Evolutionary conservation across 768 basidiomycete genomes (phyloP).

Genomic region (Pleurotus sapidus): DNA sequence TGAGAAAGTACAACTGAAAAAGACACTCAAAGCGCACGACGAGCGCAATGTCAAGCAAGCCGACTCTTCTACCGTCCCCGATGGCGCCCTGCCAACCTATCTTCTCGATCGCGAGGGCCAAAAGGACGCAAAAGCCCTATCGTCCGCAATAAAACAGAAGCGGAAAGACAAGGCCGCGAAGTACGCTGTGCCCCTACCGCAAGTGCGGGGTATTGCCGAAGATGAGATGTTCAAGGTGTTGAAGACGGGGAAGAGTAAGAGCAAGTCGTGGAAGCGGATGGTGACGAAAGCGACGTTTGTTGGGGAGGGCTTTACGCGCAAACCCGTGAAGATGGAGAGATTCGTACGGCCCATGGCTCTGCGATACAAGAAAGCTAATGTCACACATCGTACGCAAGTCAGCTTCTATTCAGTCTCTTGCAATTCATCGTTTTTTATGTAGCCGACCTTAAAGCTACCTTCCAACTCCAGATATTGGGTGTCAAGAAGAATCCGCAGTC

Average conservation of each 20-base stretch:
- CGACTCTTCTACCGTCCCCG: conserved; percentile 77
- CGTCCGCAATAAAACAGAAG: conserved; percentile 95
- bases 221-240: conserved; percentile 99
- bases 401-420: neutral
- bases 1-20: conserved; percentile 98
- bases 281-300: conserved; percentile 99
- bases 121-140: conserved; percentile 95
- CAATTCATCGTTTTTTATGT: conserved; percentile 6
- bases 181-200: conserved; percentile 94
- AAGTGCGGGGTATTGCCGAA: conserved; percentile 96
- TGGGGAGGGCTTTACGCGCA: conserved; percentile 95
- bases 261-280: conserved; percentile 99
- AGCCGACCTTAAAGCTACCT: conserved; percentile 98
- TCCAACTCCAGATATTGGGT: conserved; percentile 95
- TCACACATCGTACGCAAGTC: conserved; percentile 85
- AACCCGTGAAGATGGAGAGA: conserved; percentile 98
- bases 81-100: conserved; percentile 92
- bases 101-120: conserved; percentile 97
- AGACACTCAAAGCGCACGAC: conserved; percentile 99
- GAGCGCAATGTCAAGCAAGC: conserved; percentile 97
- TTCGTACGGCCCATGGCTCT: conserved; percentile 98
- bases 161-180: conserved; percentile 99
- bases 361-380: conserved; percentile 97
- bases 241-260: conserved; percentile 95
- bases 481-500: conserved; percentile 99